Conservation (phyloP, 306 rosid genomes). For the Ormosia semicastrata region DNA sequence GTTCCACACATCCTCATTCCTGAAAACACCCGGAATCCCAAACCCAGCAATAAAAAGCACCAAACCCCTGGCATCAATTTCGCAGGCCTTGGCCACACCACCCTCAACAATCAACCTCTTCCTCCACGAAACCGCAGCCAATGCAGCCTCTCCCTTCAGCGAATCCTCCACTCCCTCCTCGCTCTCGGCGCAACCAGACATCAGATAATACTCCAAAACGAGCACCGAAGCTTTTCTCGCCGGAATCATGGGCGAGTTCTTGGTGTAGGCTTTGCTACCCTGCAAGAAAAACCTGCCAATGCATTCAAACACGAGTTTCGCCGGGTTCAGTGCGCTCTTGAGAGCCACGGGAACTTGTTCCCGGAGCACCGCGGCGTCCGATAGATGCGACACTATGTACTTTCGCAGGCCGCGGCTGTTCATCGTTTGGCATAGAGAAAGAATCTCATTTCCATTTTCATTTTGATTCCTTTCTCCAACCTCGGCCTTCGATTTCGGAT, state of each 20-base stretch:
- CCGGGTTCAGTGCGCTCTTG: slow-evolving; percentile 44
- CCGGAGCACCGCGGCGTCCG: slow-evolving; percentile 28
- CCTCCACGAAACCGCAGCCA: slow-evolving; percentile 52
- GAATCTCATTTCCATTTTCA: slow-evolving; percentile 21
- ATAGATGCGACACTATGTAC: slow-evolving; percentile 32
- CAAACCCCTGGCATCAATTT: slow-evolving; percentile 63
- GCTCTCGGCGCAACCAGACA: slow-evolving; percentile 41
- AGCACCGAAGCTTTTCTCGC: slow-evolving; percentile 51
- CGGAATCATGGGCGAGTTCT: slow-evolving; percentile 42
- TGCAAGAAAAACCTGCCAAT: slow-evolving; percentile 61
- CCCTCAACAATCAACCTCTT: slow-evolving; percentile 50
- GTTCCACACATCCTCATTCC: slow-evolving; percentile 41
- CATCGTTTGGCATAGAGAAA: slow-evolving; percentile 46
- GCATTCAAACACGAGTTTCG: slow-evolving; percentile 54
- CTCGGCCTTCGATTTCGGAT: background rate
- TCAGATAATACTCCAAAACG: slow-evolving; percentile 47
- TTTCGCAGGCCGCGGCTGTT: slow-evolving; percentile 54
- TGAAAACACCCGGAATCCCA: slow-evolving; percentile 44
- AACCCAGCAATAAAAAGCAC: slow-evolving; percentile 49
- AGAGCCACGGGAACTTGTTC: slow-evolving; percentile 45
- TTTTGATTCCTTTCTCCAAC: background rate
- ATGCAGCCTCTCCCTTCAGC: slow-evolving; percentile 37
- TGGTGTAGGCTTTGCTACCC: slow-evolving; percentile 52
- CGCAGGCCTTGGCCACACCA: slow-evolving; percentile 44
- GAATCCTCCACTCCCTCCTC: slow-evolving; percentile 14